Base-by-base conservation (phyloP, 192 early-diverging fungal species). In the Gryganskiella cystojenkinii region DNA sequence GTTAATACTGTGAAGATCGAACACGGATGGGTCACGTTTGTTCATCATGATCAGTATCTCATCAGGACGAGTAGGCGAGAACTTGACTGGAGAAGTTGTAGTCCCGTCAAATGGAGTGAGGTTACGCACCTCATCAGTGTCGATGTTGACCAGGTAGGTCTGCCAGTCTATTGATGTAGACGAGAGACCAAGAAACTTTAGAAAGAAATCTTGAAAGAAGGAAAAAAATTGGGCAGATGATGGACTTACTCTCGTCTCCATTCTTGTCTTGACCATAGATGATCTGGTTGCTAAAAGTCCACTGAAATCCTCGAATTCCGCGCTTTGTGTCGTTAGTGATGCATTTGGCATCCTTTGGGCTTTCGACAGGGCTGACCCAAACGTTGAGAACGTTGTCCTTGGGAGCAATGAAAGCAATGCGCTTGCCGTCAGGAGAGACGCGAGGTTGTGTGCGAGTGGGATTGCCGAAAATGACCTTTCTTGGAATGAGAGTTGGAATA, bases 371-470 rank as follows among this genome's bases (percentile, higher is more conserved):
- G 14, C 33, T n/a, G 35, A 80, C 25, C 37, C 69, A 81, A 28
- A 80, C 50, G 43, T 80, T 81, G 37, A 81, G 64, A 2, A 80
- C 54, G 46, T 56, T 54, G 24, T 80, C 44, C 44, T 80, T 79
- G 11, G 78, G 78, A 24, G 78, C 78, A 31, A 80, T 54, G 60
- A 55, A 80, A 33, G 56, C 74, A 19, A 80, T 42, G 28, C 43
- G 56, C 14, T 45, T 34, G 25, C 79, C 79, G 15, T 62, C 35
- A 30, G 57, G 65, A 24, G 67, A 69, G 27, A 69, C 35, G 1
- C 0, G 5, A 31, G 61, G 49, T 9, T 27, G 2, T 49, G 40
- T 28, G 47, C 50, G 61, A 52, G 49, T 52, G 25, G 61, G 61
- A 22, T 64, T 64, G 61, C 35, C 61, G 61, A 64, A 64, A 10